Evolutionary conservation across 1,284 basidiomycete species (phyloP), one percentile per base, ranked within the genome.

Genomic region (Rhodotorula mucilaginosa): DNA sequence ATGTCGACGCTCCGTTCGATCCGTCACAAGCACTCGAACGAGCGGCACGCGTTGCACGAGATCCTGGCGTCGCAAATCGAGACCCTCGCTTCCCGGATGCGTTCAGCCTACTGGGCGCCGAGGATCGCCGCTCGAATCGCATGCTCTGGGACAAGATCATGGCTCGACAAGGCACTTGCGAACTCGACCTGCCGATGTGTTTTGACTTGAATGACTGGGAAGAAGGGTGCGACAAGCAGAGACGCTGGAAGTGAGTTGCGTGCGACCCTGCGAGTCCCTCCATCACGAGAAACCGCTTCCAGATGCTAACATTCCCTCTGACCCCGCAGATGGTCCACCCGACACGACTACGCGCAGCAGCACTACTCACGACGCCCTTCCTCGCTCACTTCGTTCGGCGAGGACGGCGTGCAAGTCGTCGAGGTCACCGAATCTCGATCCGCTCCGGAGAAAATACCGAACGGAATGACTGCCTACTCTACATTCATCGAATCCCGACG

Each of bases 141-240:
- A 23, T 2, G 6, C n/a, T 44, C 3, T 39, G 69, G 13, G 48
- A 57, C 1, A 34, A 58, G 16, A 64, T 64, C 46, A 18, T 58
- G 21, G n/a, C 12, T 39, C 59, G 47, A 8, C 62, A 65, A 48
- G 21, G n/a, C 29, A 29, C 39, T 34, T 62, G 65, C 44, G 23
- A 61, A 52, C 12, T 68, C 8, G 39, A 39, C 1, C 46, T 71
- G 56, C 70, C 70, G 18, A 71, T 71, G 70, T 67, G 65, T 44
- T 64, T 61, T 52, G 70, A 71, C 58, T 58, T 58, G 63, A n/a
- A 71, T n/a, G 70, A 71, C 46, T 71, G 70, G 70, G 65, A 67
- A 26, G 58, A 64, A 44, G 61, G 59, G 5, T 52, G 44, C 0
- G 64, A 48, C 1, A 1, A 58, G 59, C 29, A 65, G 44, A 21